phyloP scores from a whole-genome alignment of 768 basidiomycete genomes.

The Tricholoma saponaceum region DNA sequence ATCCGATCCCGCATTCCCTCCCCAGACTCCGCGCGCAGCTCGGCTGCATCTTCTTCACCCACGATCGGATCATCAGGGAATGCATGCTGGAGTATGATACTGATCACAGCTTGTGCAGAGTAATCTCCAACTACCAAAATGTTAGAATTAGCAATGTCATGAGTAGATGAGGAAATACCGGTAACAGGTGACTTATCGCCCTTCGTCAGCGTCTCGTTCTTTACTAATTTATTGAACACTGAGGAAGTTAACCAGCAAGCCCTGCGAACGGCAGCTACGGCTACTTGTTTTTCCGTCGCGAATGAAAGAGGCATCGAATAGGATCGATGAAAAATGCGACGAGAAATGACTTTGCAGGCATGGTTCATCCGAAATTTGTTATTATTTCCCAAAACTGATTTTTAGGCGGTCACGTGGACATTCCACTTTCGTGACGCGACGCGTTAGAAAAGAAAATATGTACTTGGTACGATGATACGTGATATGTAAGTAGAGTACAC shows the following conservation, averaged over 20 bases:
- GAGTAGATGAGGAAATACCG: constrained; percentile 33
- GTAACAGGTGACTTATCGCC: constrained; percentile 92
- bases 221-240: constrained; percentile 83
- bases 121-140: constrained; percentile 77
- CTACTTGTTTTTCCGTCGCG: constrained; percentile 72
- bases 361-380: not conserved
- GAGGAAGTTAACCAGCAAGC: constrained; percentile 81
- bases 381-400: not conserved
- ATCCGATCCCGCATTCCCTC: constrained; percentile 57
- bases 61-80: constrained; percentile 89
- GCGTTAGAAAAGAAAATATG: too few relatives aligned
- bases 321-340: constrained; percentile 14
- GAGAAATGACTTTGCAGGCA: constrained; percentile 11
- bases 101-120: constrained; percentile 90
- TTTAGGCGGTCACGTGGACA: not conserved
- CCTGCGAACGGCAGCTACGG: constrained; percentile 80
- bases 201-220: constrained; percentile 84
- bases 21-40: constrained; percentile 53
- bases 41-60: constrained; percentile 91
- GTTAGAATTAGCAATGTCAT: not conserved
- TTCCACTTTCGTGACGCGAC: not conserved
- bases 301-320: constrained; percentile 51
- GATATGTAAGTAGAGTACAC: too few relatives aligned
- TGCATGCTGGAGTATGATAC: constrained; percentile 65
- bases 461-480: too few relatives aligned